phyloP scores from a whole-genome alignment of 257 asterid genomes.

The Hygrophila difformis region DNA sequence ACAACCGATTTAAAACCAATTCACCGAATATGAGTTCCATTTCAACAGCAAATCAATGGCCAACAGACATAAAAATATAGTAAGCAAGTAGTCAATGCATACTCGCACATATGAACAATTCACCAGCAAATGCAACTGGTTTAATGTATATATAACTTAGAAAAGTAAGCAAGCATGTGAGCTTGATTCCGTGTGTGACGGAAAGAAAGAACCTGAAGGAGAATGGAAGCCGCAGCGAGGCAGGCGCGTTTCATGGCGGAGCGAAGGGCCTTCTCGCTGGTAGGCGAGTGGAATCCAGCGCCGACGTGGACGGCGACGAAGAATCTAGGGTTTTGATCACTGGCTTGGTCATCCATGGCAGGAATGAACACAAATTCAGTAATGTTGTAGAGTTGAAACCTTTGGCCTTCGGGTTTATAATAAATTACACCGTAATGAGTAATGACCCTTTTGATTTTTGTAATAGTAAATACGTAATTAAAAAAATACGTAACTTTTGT shows the following conservation, averaged over 20 bases:
- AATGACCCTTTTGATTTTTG: too few species aligned
- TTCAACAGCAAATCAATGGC: background rate
- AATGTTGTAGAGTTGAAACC: too few species aligned
- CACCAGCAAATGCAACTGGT: background rate
- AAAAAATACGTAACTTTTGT: too few species aligned
- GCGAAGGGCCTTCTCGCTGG: constrained; percentile 79
- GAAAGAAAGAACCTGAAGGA: constrained; percentile 41
- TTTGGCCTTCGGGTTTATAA: too few species aligned
- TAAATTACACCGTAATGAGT: too few species aligned
- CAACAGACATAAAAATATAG: background rate
- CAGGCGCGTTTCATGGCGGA: constrained; percentile 77
- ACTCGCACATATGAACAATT: background rate
- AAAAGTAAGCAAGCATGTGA: background rate
- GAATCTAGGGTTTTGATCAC: constrained; percentile 30
- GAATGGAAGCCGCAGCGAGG: constrained; percentile 67
- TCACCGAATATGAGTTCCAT: too few species aligned
- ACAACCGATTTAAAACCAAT: constrained; percentile 1
- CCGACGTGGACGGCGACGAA: constrained; percentile 96
- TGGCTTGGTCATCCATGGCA: constrained; percentile 51
- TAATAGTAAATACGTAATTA: too few species aligned
- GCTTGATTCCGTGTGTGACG: background rate
- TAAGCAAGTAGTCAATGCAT: background rate
- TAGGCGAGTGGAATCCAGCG: constrained; percentile 85
- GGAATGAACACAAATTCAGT: too few species aligned
- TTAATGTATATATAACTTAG: too few species aligned